Conservation (phyloP, 768 basidiomycete genomes). For the Tylopilus subfusipes region DNA sequence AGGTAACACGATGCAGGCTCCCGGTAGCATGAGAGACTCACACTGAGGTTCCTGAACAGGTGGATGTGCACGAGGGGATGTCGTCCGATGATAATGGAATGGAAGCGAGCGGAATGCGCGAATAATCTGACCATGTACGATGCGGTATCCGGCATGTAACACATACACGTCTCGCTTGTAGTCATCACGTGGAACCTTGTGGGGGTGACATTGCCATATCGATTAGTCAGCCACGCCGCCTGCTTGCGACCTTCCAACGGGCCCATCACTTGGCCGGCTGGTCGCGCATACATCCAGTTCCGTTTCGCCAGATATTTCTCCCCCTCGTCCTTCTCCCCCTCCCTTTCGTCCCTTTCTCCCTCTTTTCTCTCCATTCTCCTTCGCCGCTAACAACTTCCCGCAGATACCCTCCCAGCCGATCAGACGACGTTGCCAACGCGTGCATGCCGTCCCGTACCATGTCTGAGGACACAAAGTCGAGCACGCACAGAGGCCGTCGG, state of each 20-base stretch:
- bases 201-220: conserved; percentile 9
- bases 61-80: conserved; percentile 30
- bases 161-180: neutral
- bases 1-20: conserved; percentile 41
- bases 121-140: conserved; percentile 8
- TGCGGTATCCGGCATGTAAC: neutral
- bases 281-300: conserved; percentile 28
- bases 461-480: conserved; percentile 58
- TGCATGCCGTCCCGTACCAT: conserved; percentile 39
- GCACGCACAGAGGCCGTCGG: conserved; percentile 33
- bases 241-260: conserved; percentile 26
- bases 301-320: conserved; percentile 18
- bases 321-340: neutral
- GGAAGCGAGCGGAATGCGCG: conserved; percentile 24
- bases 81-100: conserved; percentile 9
- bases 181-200: conserved; percentile 11
- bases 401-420: conserved; percentile 11
- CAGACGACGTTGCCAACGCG: conserved; percentile 28
- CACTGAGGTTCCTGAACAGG: conserved; percentile 25
- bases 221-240: conserved; percentile 31
- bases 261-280: conserved; percentile 26
- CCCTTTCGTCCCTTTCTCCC: neutral
- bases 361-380: neutral
- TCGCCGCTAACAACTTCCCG: neutral
- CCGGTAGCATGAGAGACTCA: conserved; percentile 23